Conservation (phyloP, 345 rosid species). For the Balakata baccata region DNA sequence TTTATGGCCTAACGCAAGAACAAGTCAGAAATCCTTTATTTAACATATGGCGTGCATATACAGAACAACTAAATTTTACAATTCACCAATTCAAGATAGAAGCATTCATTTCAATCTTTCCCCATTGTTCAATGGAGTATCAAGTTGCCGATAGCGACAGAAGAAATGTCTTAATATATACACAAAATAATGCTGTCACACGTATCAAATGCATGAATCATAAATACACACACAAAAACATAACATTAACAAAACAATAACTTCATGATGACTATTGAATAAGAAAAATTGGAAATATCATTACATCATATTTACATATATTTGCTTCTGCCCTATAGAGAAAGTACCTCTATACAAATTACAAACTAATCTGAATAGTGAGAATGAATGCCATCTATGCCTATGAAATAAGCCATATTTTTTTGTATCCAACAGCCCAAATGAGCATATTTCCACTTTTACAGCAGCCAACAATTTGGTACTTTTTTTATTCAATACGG, state of each 20-base stretch:
- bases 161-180: neutral
- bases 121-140: neutral
- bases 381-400: conserved; percentile 9
- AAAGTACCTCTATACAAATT: conserved; percentile 19
- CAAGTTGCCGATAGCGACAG: conserved; percentile 8
- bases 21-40: neutral
- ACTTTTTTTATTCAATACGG: neutral
- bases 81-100: neutral
- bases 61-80: neutral
- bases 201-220: neutral
- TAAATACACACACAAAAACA: neutral
- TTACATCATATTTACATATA: conserved; percentile 16
- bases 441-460: conserved; percentile 5
- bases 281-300: conserved; percentile 5
- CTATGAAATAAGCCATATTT: neutral
- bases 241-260: too few species aligned
- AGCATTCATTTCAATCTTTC: neutral
- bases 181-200: neutral
- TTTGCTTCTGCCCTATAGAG: conserved; percentile 13
- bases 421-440: neutral
- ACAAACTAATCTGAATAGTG: conserved; percentile 14
- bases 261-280: neutral
- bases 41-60: neutral
- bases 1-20: neutral
- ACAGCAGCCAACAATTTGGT: conserved; percentile 5